Base-by-base conservation (phyloP, 192 early-diverging fungal species). In the Linnemannia exigua region DNA sequence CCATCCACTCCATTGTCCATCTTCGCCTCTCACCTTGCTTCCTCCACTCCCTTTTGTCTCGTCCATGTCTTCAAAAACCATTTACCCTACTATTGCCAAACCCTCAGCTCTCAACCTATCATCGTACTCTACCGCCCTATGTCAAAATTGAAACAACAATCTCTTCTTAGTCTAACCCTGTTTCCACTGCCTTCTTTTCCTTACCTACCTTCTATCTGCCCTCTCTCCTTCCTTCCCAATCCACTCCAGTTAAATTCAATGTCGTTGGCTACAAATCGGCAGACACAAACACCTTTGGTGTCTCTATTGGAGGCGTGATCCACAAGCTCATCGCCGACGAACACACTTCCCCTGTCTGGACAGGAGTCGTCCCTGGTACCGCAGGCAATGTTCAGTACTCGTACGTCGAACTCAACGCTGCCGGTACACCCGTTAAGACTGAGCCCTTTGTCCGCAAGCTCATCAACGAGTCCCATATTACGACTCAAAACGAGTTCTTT, bases 401-500 rank as follows among this genome's bases (percentile, higher is more conserved):
- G 0, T 85, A 85, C 47, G 77, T 79, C 58, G 77, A 85, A 25
- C 44, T 85, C 20, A 22, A 41, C 41, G 22, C 52, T 15, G 28
- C 70, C 0, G 74, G 74, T 22, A 52, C 51, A 37, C 41, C 31
- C 9, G 36, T 79, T 67, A 79, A 71, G 35, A 46, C 73, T 5
- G 83, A 85, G 61, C 19, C 72, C 19, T 85, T 85, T n/a, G n/a
- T 41, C 25, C 77, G 83, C 68, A 66, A 46, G 22, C 28, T 75
- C 20, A 14, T 33, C n/a, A 72, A 79, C 63, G 1, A 6, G 17
- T 54, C 67, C 47, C 37, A 71, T 2, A 72, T 31, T 8, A 1
- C 15, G 8, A 91, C 90, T 17, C 46, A 75, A 38, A 91, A 91
- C 74, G 90, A 91, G 67, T 91, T 91, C 69, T 91, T 89, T 81